A percentile compares a stretch with the other conserved stretches of the same genome.
These are phyloP conservation scores for Leccinum incarnatum DNA, from an alignment of 768 basidiomycete species.

Conservation along the genomic window DNA sequence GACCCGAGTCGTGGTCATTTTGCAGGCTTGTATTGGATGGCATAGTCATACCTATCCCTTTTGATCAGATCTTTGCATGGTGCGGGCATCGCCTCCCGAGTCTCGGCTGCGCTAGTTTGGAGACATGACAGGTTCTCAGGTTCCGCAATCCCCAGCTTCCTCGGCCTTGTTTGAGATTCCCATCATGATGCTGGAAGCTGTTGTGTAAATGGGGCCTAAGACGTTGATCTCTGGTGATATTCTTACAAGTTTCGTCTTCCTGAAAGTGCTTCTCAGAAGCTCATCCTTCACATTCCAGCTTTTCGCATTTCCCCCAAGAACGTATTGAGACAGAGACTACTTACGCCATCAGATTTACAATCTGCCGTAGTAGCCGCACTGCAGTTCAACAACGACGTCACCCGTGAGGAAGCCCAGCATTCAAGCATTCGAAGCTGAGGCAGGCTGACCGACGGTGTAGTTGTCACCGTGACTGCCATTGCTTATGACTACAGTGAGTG, in stretches of 20 bases:
- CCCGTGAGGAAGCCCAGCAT: constrained; percentile 2
- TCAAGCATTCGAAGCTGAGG: neutral
- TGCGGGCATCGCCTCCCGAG: neutral
- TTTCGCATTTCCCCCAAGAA: too few relatives aligned
- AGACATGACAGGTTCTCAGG: neutral
- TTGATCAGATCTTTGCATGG: neutral
- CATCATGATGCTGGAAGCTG: neutral
- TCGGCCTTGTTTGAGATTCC: neutral
- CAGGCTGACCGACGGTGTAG: constrained; percentile 7
- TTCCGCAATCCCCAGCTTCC: neutral
- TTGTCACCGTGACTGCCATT: constrained; percentile 8
- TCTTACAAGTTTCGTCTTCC: too few relatives aligned
- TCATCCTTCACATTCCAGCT: neutral
- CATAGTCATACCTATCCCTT: neutral
- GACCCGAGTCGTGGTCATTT: neutral
- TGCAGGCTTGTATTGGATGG: neutral
- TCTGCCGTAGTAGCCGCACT: constrained; percentile 5
- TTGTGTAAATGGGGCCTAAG: neutral
- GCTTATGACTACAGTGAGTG: constrained; percentile 22
- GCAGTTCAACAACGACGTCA: constrained; percentile 9
- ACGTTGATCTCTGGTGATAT: neutral
- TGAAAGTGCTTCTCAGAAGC: neutral
- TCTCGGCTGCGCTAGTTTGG: neutral
- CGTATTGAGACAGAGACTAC: neutral
- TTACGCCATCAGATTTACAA: constrained; percentile 12